Conservation (phyloP, 495 filamentous ascomycete species). For the Poronia punctata region DNA sequence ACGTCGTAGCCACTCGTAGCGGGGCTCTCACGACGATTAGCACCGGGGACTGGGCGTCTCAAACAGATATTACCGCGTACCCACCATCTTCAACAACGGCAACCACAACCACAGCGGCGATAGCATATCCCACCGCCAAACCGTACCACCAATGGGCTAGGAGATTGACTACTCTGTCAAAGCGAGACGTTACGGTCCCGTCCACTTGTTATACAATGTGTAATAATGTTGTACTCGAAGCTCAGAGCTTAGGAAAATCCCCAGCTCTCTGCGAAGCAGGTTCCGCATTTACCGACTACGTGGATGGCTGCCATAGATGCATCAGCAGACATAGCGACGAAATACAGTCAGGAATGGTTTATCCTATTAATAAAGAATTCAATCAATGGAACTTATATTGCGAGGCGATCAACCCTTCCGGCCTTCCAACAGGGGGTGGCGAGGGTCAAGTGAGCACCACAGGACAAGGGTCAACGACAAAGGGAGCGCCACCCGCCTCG, state of each 20-base stretch:
- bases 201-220: constrained; percentile 48
- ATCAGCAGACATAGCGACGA: constrained; percentile 10
- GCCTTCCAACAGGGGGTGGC: constrained; percentile 3
- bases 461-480: constrained; percentile 10
- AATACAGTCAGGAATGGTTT: constrained; percentile 11
- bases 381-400: constrained; percentile 30
- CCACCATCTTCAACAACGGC: constrained; percentile 19
- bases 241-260: constrained; percentile 39
- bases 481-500: constrained; percentile 11
- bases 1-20: constrained; percentile 1
- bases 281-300: constrained; percentile 34
- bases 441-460: constrained; percentile 15
- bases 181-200: constrained; percentile 35
- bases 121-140: constrained; percentile 1
- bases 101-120: constrained; percentile 5
- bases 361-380: constrained; percentile 20
- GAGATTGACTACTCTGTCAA: constrained; percentile 13
- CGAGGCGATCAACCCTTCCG: constrained; percentile 3
- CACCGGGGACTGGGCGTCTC: constrained; percentile 43
- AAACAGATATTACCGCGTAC: constrained; percentile 34
- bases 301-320: constrained; percentile 36
- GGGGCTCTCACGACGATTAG: constrained; percentile 25
- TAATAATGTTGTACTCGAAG: constrained; percentile 42
- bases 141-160: not conserved
- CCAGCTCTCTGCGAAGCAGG: constrained; percentile 34